These are phyloP conservation scores for Ophiocordyceps camponoti-rufipedis DNA, from an alignment of 2,329 filamentous ascomycete species.

Conservation along the genomic window DNA sequence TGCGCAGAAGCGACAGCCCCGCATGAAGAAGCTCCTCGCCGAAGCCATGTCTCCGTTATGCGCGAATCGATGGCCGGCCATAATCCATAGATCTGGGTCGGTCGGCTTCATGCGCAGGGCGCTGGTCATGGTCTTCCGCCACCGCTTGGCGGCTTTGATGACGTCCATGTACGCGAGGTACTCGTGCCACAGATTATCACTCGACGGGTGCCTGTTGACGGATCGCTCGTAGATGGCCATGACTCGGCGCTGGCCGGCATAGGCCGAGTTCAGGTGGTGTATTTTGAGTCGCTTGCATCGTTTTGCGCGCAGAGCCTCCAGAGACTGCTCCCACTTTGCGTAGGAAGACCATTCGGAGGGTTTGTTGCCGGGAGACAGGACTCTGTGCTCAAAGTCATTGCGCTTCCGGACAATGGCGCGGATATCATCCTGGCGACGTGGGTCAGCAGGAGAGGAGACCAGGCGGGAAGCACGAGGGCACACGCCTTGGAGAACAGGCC, in stretches of 20 bases:
- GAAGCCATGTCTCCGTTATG: conserved; percentile 72
- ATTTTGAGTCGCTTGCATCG: conserved; percentile 67
- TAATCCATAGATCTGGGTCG: conserved; percentile 70
- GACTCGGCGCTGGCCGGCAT: conserved; percentile 63
- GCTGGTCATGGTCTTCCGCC: conserved; percentile 43
- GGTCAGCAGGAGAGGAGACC: too few species aligned
- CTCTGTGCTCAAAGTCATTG: conserved; percentile 81
- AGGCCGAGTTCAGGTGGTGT: conserved; percentile 42
- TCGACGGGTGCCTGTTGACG: conserved; percentile 68
- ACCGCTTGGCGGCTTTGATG: conserved; percentile 46
- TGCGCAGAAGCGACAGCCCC: conserved; percentile 79
- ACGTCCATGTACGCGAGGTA: conserved; percentile 69
- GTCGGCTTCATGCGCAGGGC: conserved; percentile 74
- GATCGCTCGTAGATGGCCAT: conserved; percentile 81
- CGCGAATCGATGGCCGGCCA: conserved; percentile 64
- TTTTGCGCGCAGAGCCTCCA: conserved; percentile 64
- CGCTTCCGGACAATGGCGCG: conserved; percentile 73
- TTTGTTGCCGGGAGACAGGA: conserved; percentile 63
- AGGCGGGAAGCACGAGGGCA: conserved; percentile 3
- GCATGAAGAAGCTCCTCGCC: conserved; percentile 70
- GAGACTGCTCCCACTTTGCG: conserved; percentile 49
- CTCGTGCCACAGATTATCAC: conserved; percentile 69
- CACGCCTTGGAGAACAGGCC: conserved; percentile 68
- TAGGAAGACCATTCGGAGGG: conserved; percentile 73
- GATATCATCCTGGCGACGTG: conserved; percentile 56